Evolutionary conservation across 768 basidiomycete species (phyloP).

Genomic region (Amanita subjunquillea): DNA sequence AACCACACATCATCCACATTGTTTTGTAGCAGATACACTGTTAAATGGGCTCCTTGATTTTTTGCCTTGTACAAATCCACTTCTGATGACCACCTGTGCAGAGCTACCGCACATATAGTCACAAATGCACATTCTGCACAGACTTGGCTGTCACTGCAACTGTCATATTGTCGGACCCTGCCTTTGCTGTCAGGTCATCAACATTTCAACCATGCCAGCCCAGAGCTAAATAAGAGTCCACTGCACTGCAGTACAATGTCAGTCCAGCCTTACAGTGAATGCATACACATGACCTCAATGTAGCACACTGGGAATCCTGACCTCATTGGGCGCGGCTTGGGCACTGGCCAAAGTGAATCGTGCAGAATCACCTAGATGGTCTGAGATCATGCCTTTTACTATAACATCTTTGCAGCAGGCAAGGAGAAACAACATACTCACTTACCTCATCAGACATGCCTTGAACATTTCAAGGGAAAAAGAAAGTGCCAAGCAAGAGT

Average conservation of each 20-base stretch:
- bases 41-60: slow-evolving; percentile 29
- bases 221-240: slow-evolving; percentile 33
- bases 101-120: slow-evolving; percentile 15
- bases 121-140: slow-evolving; percentile 23
- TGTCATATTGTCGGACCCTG: slow-evolving; percentile 39
- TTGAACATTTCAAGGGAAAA: no score
- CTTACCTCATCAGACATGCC: no score
- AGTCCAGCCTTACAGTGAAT: slow-evolving; percentile 67
- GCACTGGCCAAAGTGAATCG: slow-evolving; percentile 19
- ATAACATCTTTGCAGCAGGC: no score
- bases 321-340: slow-evolving; percentile 33
- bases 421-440: no score
- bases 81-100: slow-evolving; percentile 59
- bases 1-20: slow-evolving; percentile 53
- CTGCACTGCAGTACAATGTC: slow-evolving; percentile 25
- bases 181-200: slow-evolving; percentile 55
- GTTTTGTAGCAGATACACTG: slow-evolving; percentile 36
- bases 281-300: slow-evolving; percentile 31
- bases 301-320: slow-evolving; percentile 50
- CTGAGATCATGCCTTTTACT: slow-evolving; percentile 72
- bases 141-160: slow-evolving; percentile 39
- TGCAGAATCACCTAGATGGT: slow-evolving; percentile 12
- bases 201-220: slow-evolving; percentile 42
- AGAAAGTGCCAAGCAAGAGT: no score
- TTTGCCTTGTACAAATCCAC: slow-evolving; percentile 44